Evolutionary conservation across 176 grass and related monocot species (phyloP), one percentile per base, ranked within the genome.

Genomic region (Musa schizocarpa): DNA sequence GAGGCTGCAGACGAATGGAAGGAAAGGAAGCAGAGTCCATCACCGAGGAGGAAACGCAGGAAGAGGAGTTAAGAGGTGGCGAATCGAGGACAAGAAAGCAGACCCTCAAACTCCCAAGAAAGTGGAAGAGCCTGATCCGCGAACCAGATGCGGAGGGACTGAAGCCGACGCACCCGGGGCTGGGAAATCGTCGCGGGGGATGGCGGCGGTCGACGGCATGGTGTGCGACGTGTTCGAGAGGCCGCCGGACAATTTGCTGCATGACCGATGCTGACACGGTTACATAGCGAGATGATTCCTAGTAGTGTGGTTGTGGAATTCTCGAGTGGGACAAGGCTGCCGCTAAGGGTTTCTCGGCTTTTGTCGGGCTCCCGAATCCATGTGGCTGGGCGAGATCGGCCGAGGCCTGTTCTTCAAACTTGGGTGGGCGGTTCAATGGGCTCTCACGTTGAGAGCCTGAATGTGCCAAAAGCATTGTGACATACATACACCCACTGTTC

Each of bases 191-290:
- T 78, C 79, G 11, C 53, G 23, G 67, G 78, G 84, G 52, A 96
- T 96, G 92, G 76, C 80, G 55, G 86, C 87, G 49, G 82, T 92
- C 16, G 88, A 89, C 86, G 87, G 87, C 82, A 83, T 89, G 86
- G 91, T 92, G 88, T 79, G 76, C 1, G 92, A 92, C 84, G 83
- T 91, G 86, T 96, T 96, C 66, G 86, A 96, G 81, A 81, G 88
- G 7, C 79, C 91, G 3, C 86, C 88, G 0, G 82, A 76, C 16
- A 85, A 89, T 84, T 3, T 3, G 2, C 29, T 29, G 29, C 3
- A 29, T 29, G 29, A 2, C 29, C 29, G 29, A 29, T 29, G 29
- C 29, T 2, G 29, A 29, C 29, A 29, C 29, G 29, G 29, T 29
- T 29, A 29, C 29, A 29, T 29, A 29, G 29, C 29, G 29, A 29